Evolutionary conservation across 345 rosid genomes (phyloP).

Genomic region (Rhizophora apiculata): DNA sequence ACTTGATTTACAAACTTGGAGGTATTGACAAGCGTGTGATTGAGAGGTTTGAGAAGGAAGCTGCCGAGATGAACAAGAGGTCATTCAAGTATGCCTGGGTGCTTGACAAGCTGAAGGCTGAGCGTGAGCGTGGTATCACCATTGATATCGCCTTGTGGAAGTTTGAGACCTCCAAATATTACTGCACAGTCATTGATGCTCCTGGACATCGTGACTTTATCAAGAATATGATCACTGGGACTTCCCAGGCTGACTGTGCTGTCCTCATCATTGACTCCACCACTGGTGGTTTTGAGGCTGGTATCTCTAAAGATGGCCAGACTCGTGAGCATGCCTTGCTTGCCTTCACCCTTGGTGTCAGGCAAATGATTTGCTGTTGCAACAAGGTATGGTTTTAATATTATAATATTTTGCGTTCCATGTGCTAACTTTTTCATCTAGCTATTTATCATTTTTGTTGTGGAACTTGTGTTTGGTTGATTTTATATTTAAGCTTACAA

Average conservation of each 20-base stretch:
- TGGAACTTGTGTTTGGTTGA: too few species aligned
- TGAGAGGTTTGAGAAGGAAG: conserved; percentile 11
- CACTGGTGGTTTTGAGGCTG: conserved; percentile 11
- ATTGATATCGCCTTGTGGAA: conserved; percentile 77
- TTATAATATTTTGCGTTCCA: not conserved
- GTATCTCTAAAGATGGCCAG: conserved; percentile 5
- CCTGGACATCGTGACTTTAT: conserved; percentile 3
- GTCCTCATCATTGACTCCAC: conserved; percentile 4
- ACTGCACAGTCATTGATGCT: conserved; percentile 44
- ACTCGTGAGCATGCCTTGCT: not conserved
- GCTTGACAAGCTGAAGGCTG: conserved; percentile 78
- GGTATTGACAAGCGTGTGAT: conserved; percentile 13
- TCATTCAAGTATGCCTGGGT: conserved; percentile 92
- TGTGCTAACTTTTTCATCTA: too few species aligned
- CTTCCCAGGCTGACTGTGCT: conserved; percentile 7
- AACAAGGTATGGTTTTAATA: not conserved
- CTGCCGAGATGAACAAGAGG: conserved; percentile 84
- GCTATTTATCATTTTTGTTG: too few species aligned
- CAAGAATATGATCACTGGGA: conserved; percentile 1
- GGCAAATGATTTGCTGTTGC: conserved; percentile 8
- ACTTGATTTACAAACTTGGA: conserved; percentile 12
- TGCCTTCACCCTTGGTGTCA: conserved; percentile 8
- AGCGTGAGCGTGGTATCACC: conserved; percentile 81
- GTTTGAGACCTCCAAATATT: conserved; percentile 72
- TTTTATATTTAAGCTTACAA: too few species aligned